These are phyloP conservation scores for Carpinus fangiana DNA, from an alignment of 306 rosid genomes.

Conservation along the genomic window DNA sequence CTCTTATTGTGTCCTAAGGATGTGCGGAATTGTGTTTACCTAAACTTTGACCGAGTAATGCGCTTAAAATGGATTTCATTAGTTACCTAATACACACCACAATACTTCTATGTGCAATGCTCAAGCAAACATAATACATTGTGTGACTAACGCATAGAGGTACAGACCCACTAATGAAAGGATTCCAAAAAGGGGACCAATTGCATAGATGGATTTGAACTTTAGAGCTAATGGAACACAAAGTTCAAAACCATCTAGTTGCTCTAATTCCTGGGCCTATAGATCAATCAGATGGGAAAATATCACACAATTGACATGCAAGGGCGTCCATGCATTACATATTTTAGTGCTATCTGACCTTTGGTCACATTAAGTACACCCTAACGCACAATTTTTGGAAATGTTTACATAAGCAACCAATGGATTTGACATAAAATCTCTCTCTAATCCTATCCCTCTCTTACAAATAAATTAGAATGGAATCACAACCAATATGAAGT, in stretches of 20 bases:
- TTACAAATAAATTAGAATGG: background rate
- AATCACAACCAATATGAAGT: background rate
- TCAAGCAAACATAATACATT: slow-evolving; percentile 8
- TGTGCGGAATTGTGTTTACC: background rate
- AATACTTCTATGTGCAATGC: background rate
- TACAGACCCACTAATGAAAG: slow-evolving; percentile 9
- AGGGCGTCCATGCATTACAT: background rate
- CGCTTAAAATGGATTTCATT: background rate
- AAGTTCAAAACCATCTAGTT: slow-evolving; percentile 12
- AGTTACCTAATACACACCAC: background rate
- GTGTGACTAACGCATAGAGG: background rate
- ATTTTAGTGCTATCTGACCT: background rate
- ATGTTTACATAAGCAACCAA: background rate
- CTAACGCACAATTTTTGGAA: background rate
- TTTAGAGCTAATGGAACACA: background rate
- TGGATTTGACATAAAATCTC: background rate
- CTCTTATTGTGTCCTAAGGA: background rate
- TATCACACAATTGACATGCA: background rate
- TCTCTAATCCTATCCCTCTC: background rate
- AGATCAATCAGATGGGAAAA: background rate
- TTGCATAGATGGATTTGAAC: background rate
- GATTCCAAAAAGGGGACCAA: slow-evolving; percentile 13
- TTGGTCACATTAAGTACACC: slow-evolving; percentile 2
- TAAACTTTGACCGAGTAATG: background rate
- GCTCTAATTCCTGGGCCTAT: slow-evolving; percentile 14